Conservation (phyloP, 345 rosid species). For the Eucalyptus pauciflora region DNA sequence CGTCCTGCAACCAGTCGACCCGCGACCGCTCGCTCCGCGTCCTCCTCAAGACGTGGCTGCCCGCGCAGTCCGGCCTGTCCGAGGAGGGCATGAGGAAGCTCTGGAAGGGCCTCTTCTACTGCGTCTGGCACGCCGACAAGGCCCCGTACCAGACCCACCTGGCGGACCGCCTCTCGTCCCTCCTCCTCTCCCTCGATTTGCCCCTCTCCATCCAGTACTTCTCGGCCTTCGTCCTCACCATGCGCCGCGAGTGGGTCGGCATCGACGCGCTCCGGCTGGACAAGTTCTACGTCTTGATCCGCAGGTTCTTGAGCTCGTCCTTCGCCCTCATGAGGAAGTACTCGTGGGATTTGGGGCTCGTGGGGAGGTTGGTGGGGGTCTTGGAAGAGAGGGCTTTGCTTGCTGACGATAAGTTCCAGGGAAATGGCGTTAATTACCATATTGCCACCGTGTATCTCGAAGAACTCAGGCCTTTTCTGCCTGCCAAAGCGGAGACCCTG, state of each 20-base stretch:
- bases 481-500: conserved; percentile 32
- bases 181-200: conserved; percentile 34
- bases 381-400: conserved; percentile 38
- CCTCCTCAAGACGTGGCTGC: conserved; percentile 66
- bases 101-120: conserved; percentile 96
- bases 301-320: conserved; percentile 46
- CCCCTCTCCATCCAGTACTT: conserved; percentile 52
- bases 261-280: conserved; percentile 78
- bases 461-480: conserved; percentile 62
- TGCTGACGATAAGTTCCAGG: conserved; percentile 38
- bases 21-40: conserved; percentile 52
- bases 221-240: conserved; percentile 63
- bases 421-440: conserved; percentile 82
- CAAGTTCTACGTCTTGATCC: conserved; percentile 77
- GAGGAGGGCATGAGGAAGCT: conserved; percentile 81
- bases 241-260: conserved; percentile 96
- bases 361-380: conserved; percentile 24
- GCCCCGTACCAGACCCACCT: conserved; percentile 53
- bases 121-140: conserved; percentile 97
- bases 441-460: conserved; percentile 63
- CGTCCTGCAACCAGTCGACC: conserved; percentile 45
- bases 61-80: conserved; percentile 36
- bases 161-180: conserved; percentile 42
- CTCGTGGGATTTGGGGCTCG: conserved; percentile 55
- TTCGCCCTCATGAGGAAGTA: conserved; percentile 34